A percentile compares a stretch with the other conserved stretches of the same genome.
Evolutionary conservation across 495 filamentous ascomycete species (phyloP).

Genomic region (Endocarpon pusillum): DNA sequence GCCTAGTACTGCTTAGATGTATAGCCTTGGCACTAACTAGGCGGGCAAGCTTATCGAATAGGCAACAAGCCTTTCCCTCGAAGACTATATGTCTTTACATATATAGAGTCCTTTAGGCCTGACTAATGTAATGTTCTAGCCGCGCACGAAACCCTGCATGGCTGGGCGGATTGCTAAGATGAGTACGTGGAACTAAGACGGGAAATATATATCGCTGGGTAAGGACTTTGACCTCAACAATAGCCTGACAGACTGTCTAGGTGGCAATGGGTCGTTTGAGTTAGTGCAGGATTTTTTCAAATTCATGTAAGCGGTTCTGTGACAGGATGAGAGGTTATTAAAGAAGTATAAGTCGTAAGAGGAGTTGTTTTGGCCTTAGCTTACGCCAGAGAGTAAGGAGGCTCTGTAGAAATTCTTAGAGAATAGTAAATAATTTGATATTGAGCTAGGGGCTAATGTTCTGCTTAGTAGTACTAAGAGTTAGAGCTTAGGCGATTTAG

Average conservation of each 20-base stretch:
- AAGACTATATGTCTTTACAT: conserved; percentile 26
- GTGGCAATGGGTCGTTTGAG: conserved; percentile 35
- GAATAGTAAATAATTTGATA: conserved; percentile 11
- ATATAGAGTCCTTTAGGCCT: conserved; percentile 28
- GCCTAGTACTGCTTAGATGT: conserved; percentile 32
- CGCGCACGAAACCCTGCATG: conserved; percentile 18
- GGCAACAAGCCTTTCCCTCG: conserved; percentile 19
- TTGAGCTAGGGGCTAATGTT: conserved; percentile 14
- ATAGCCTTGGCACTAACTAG: conserved; percentile 34
- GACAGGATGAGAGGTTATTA: conserved; percentile 27
- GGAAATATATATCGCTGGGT: conserved; percentile 12
- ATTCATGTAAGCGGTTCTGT: conserved; percentile 30
- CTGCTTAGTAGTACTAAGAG: conserved; percentile 10
- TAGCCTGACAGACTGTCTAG: conserved; percentile 21
- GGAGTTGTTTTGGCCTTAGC: conserved; percentile 34
- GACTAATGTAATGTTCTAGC: conserved; percentile 23
- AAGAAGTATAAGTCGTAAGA: conserved; percentile 21
- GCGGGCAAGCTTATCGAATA: conserved; percentile 27
- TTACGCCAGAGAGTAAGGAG: conserved; percentile 14
- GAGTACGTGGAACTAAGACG: conserved; percentile 14
- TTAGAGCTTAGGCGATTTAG: conserved; percentile 14
- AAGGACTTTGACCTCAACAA: conserved; percentile 12
- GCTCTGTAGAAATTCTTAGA: conserved; percentile 8
- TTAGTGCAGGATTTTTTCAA: conserved; percentile 30
- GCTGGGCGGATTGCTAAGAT: conserved; percentile 18